Conservation (phyloP, 2,329 filamentous ascomycete species). For the Hypocreales sp. region DNA sequence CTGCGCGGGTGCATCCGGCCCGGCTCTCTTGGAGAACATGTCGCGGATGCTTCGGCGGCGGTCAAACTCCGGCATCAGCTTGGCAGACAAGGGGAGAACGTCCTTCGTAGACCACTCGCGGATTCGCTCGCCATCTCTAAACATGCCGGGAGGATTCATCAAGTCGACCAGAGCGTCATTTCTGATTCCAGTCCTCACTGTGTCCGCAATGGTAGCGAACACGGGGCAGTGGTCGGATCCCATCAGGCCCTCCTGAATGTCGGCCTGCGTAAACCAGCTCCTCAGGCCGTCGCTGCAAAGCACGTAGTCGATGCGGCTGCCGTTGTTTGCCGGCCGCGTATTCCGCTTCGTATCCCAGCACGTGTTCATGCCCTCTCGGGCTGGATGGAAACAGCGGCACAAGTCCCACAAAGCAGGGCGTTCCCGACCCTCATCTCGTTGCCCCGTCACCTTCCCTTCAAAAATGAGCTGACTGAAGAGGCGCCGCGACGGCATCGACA, state of each 20-base stretch:
- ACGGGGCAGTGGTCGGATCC: constrained; percentile 96
- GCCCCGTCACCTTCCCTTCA: constrained; percentile 50
- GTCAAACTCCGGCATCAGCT: constrained; percentile 76
- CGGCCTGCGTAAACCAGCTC: constrained; percentile 61
- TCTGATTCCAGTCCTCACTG: constrained; percentile 32
- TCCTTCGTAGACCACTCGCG: constrained; percentile 53
- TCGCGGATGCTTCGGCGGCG: constrained; percentile 74
- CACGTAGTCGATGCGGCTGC: constrained; percentile 86
- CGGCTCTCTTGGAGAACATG: constrained; percentile 53
- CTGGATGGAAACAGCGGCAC: constrained; percentile 65
- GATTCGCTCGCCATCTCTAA: constrained; percentile 48
- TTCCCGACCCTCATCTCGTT: constrained; percentile 54
- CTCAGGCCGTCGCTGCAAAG: constrained; percentile 68
- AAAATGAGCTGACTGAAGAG: constrained; percentile 78
- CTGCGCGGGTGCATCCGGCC: constrained; percentile 4
- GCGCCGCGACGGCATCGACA: constrained; percentile 54
- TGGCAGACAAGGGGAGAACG: constrained; percentile 61
- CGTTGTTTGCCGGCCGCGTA: constrained; percentile 87
- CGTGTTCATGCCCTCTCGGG: constrained; percentile 82
- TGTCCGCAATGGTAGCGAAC: constrained; percentile 57
- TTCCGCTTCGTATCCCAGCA: constrained; percentile 95
- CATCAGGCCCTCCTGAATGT: constrained; percentile 88
- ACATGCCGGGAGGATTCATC: constrained; percentile 63
- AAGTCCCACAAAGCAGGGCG: constrained; percentile 67
- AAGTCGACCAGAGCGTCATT: constrained; percentile 49